Evolutionary conservation across 2,329 filamentous ascomycete species (phyloP), one percentile per base, ranked within the genome.

Genomic region (Sphaerulina vaccinii): DNA sequence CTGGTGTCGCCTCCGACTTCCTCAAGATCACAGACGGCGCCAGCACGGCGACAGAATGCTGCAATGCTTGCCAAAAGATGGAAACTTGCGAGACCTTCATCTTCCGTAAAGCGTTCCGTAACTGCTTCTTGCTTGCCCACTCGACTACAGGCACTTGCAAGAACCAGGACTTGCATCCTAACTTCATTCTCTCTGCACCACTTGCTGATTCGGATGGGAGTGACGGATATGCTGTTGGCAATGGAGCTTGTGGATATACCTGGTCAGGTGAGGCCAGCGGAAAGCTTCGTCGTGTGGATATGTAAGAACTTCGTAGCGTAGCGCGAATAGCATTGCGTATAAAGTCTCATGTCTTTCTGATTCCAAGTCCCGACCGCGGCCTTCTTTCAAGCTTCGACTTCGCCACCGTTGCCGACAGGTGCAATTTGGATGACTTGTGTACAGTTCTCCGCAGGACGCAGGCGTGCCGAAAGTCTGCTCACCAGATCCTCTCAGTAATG

Each of bases 91-190:
- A 54, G 51, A 54, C 38, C 6, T 54, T 44, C 33, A 49, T 54
- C 41, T 54, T 54, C 45, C 38, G 51, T n/a, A 13, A 29, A n/a
- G 18, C 35, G 16, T 44, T 39, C 39, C 23, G 40, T 5, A 54
- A 49, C 45, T 54, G 51, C 51, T 54, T 54, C 51, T 35, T 54
- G 51, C 51, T 54, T 22, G 32, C 32, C 15, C 51, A 54, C 35
- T 35, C 32, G 13, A 27, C 33, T 18, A 27, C 35, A 4, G 39
- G 23, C 18, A 49, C 33, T 10, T 54, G 51, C 40, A 32, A 23
- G 35, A 37, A 11, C 21, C 50, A 47, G 39, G 19, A 23, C 19
- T 22, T 43, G 29, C 51, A 53, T n/a, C 51, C 51, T n/a, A 53
- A 53, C 45, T 53, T 53, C 51, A 53, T 53, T 21, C 44, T 49